These are phyloP conservation scores for Ammopiptanthus mongolicus DNA, from an alignment of 306 rosid genomes.

Conservation along the genomic window DNA sequence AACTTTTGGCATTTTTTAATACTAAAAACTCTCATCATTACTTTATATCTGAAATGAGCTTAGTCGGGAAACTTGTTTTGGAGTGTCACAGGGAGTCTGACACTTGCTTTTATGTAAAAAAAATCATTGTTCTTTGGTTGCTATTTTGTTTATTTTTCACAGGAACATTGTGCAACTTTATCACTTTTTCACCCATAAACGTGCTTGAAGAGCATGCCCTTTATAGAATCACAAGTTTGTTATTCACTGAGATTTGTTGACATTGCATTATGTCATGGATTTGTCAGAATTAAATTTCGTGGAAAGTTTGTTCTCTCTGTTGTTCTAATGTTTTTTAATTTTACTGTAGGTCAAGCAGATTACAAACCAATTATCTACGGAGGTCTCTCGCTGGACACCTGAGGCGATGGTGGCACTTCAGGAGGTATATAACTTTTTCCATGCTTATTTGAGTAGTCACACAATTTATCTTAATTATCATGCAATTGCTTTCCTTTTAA, in stretches of 20 bases:
- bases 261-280: background rate
- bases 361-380: slow-evolving; percentile 30
- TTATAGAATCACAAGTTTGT: background rate
- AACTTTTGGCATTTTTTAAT: background rate
- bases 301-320: background rate
- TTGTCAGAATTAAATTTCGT: background rate
- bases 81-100: background rate
- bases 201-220: background rate
- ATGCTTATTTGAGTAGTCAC: slow-evolving; percentile 3
- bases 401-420: slow-evolving; percentile 74
- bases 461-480: background rate
- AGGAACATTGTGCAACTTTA: background rate
- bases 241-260: background rate
- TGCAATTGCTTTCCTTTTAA: background rate
- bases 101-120: background rate
- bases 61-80: background rate
- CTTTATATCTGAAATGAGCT: background rate
- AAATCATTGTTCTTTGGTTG: background rate
- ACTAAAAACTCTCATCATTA: background rate
- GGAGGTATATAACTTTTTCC: slow-evolving; percentile 52
- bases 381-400: slow-evolving; percentile 59
- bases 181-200: background rate
- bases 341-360: slow-evolving; percentile 55
- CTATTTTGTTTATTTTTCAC: background rate
- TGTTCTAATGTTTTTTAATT: background rate